These are phyloP conservation scores for Pythium sp. DNA, from an alignment of 352 stramenopile genomes.

Conservation along the genomic window DNA sequence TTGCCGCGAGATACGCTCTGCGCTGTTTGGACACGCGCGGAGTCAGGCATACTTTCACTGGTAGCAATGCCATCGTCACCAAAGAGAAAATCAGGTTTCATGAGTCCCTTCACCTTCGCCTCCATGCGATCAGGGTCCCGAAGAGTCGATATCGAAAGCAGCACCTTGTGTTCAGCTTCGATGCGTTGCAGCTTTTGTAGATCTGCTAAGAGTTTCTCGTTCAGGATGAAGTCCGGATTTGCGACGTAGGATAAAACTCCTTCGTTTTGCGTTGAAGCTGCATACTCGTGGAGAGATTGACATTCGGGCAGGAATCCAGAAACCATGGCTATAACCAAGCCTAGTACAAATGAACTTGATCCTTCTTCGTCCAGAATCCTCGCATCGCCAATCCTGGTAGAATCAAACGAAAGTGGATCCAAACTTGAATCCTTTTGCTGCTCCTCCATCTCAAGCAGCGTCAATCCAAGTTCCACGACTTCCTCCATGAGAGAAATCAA, in stretches of 20 bases:
- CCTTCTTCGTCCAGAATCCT: conserved; percentile 5
- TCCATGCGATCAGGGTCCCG: conserved; percentile 43
- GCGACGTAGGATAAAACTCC: conserved; percentile 19
- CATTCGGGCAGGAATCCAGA: conserved; percentile 28
- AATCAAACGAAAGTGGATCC: not conserved
- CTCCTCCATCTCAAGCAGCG: conserved; percentile 44
- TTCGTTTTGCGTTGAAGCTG: conserved; percentile 20
- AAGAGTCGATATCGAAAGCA: conserved; percentile 52
- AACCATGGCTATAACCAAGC: conserved; percentile 36
- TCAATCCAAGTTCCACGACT: conserved; percentile 40
- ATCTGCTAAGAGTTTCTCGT: conserved; percentile 31
- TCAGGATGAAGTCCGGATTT: conserved; percentile 30
- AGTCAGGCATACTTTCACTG: not conserved
- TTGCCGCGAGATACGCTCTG: conserved; percentile 2
- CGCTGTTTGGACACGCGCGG: not conserved
- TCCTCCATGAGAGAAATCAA: conserved; percentile 52
- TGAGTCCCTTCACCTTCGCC: conserved; percentile 37
- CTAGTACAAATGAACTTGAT: conserved; percentile 27
- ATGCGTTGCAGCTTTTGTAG: conserved; percentile 46
- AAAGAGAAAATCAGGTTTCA: conserved; percentile 50
- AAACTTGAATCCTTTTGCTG: not conserved
- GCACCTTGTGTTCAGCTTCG: conserved; percentile 42
- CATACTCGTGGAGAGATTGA: conserved; percentile 22
- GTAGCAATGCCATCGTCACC: not conserved
- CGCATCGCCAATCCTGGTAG: not conserved